Base-by-base conservation (phyloP, 352 stramenopile genomes). In the Thalassiosira delicatula region DNA sequence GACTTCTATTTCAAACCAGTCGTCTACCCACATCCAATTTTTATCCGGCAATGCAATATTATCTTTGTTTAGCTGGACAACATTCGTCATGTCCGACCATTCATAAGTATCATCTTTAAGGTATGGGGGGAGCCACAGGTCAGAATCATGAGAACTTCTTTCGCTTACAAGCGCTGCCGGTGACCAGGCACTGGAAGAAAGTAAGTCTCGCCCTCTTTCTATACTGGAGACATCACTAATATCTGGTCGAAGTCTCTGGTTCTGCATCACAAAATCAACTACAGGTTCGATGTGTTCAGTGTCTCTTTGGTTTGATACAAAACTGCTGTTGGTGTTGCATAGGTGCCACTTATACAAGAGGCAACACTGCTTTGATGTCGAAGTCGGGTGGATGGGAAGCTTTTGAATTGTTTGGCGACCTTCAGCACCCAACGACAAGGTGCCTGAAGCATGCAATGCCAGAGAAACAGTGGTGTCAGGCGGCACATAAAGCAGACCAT, bases 201-300 rank as follows among this genome's bases (percentile, higher is more conserved):
- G 73, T 46, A 94, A 62, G 74, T 94, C 90, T 60, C 70, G 76
- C 0, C 90, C 90, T 76, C 87, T 91, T 8, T 87, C 70, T 29
- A 94, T 54, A 60, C 75, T 91, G 63, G 79, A 92, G n/a, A 92
- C 46, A 79, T 92, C 87, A 68, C 35, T 49, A 14, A 86, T 77
- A 56, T 54, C 85, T 32, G 78, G 81, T 32, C 76, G 44, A 32
- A 94, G 76, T 49, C 90, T 76, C 70, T 94, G 76, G 83, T 92
- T 92, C 77, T 93, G 77, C 72, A 92, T 89, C 27, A 90, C 92
- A 60, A 76, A 93, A 67, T 93, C 90, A 35, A 93, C 83, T 21
- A 94, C 86, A 54, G 88, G 90, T 40, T 93, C 88, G n/a, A 86
- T 76, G 72, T 86, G 3, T n/a, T 32, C 49, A 35, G 21, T 71